phyloP scores from a whole-genome alignment of 2,329 filamentous ascomycete species.

The Fusarium sp. region DNA sequence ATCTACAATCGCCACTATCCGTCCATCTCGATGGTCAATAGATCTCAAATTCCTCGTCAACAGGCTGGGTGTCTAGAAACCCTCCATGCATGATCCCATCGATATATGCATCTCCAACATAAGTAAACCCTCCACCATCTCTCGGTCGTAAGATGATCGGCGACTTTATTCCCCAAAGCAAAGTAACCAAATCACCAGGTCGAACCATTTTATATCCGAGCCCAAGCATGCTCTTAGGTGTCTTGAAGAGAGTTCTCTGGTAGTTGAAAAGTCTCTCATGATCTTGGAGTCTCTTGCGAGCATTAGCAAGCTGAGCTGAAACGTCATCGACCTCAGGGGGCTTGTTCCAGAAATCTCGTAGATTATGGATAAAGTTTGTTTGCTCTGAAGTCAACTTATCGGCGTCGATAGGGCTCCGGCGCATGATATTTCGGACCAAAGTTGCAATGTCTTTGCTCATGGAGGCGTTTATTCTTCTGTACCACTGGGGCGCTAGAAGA shows the following conservation, averaged over 20 bases:
- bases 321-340: not conserved
- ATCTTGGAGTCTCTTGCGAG: not conserved
- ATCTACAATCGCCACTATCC: not conserved
- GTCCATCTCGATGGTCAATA: not conserved
- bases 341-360: not conserved
- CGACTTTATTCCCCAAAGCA: not conserved
- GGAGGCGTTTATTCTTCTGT: not conserved
- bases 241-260: slow-evolving; percentile 1
- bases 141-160: not conserved
- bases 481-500: not conserved
- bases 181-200: not conserved
- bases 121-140: not conserved
- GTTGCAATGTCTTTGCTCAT: not conserved
- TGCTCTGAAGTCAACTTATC: not conserved
- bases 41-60: not conserved
- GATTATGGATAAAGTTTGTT: not conserved
- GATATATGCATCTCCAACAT: slow-evolving; percentile 8
- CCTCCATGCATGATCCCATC: slow-evolving; percentile 19
- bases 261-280: not conserved
- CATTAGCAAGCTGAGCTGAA: not conserved
- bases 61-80: not conserved
- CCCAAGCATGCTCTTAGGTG: slow-evolving; percentile 3
- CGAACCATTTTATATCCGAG: not conserved
- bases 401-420: not conserved
- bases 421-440: slow-evolving; percentile 4